phyloP scores from a whole-genome alignment of 306 rosid genomes.

The Amphicarpaea edgeworthii region DNA sequence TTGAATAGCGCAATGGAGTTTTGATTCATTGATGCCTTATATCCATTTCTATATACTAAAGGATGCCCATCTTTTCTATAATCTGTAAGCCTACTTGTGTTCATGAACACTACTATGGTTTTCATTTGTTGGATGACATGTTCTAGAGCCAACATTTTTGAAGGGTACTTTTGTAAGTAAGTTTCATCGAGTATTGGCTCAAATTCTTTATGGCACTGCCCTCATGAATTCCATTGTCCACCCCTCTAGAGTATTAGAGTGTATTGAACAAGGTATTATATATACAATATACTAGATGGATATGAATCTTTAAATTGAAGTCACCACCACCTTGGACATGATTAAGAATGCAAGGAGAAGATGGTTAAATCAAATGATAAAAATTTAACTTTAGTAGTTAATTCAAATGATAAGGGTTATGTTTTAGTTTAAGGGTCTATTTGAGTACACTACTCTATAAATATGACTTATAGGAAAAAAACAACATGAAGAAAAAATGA shows the following conservation, averaged over 20 bases:
- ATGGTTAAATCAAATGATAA: conserved; percentile 1
- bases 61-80: conserved; percentile 89
- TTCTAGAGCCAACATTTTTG: conserved; percentile 74
- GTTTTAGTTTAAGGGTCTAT: not conserved
- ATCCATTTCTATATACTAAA: conserved; percentile 60
- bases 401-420: not conserved
- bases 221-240: conserved; percentile 91
- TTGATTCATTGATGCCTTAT: conserved; percentile 38
- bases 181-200: conserved; percentile 71
- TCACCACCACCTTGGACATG: not conserved
- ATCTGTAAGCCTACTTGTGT: conserved; percentile 76
- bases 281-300: too few species aligned
- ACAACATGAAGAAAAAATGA: too few species aligned
- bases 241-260: conserved; percentile 60
- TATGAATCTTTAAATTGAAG: not conserved
- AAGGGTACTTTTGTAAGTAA: conserved; percentile 61
- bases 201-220: conserved; percentile 73
- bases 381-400: not conserved
- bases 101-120: conserved; percentile 65
- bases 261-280: conserved; percentile 14
- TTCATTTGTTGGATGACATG: conserved; percentile 58
- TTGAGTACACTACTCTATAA: too few species aligned
- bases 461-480: too few species aligned
- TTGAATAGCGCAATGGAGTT: conserved; percentile 32
- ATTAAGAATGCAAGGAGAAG: not conserved